Percentiles rank a stretch among this genome's conserved stretches.
Conservation (phyloP, 2,329 filamentous ascomycete genomes). For the Fusarium robinianum region DNA sequence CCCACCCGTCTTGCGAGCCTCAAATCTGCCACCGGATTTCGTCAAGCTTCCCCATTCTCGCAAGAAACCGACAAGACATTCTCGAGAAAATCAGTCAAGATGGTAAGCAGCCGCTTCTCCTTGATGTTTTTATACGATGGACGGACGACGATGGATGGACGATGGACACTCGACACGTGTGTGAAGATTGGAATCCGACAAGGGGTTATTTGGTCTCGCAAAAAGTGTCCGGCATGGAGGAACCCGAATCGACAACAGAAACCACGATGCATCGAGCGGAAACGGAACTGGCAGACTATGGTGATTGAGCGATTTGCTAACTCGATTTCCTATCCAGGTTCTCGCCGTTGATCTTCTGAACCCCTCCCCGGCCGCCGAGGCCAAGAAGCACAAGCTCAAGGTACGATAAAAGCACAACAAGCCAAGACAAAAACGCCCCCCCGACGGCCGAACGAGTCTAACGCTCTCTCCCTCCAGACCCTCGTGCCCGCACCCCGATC, state of each 20-base stretch:
- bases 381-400: slow-evolving; percentile 99
- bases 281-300: slow-evolving; percentile 17
- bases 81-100: slow-evolving; percentile 64
- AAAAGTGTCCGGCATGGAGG: slow-evolving; percentile 27
- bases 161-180: slow-evolving; percentile 29
- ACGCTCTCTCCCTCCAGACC: slow-evolving; percentile 57
- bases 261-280: slow-evolving; percentile 16
- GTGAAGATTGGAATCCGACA: slow-evolving; percentile 27
- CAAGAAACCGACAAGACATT: slow-evolving; percentile 49
- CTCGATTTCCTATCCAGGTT: slow-evolving; percentile 67
- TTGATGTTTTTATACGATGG: slow-evolving; percentile 25
- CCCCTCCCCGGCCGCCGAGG: slow-evolving; percentile 96
- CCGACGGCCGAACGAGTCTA: slow-evolving; percentile 30
- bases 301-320: slow-evolving; percentile 51
- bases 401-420: slow-evolving; percentile 57
- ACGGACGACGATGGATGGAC: slow-evolving; percentile 22
- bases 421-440: slow-evolving; percentile 17
- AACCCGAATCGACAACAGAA: slow-evolving; percentile 15
- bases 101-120: slow-evolving; percentile 60
- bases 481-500: slow-evolving; percentile 96
- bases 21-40: slow-evolving; percentile 62
- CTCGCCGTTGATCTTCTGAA: slow-evolving; percentile 99
- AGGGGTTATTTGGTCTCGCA: slow-evolving; percentile 13
- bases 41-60: slow-evolving; percentile 55
- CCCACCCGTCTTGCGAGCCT: slow-evolving; percentile 55